Evolutionary conservation across 179 eudicot species (phyloP).

Genomic region (Actinidia polygama): DNA sequence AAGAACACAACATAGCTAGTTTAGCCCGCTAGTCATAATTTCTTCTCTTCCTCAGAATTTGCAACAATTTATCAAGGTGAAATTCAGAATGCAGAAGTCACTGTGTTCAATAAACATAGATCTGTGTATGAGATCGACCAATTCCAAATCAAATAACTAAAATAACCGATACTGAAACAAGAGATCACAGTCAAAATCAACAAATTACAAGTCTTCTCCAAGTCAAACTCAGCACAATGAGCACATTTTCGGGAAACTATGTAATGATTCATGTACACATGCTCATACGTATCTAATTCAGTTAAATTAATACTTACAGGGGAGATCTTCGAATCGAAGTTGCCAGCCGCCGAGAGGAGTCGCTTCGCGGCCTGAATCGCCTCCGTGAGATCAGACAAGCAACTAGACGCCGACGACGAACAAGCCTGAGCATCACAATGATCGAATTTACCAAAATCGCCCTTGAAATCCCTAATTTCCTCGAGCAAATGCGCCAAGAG

Average conservation of each 20-base stretch:
- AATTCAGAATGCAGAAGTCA: neutral
- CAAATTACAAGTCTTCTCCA: neutral
- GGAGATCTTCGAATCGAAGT: slow-evolving; percentile 36
- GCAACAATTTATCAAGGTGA: neutral
- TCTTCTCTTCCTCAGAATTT: neutral
- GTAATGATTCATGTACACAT: neutral
- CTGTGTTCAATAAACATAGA: neutral
- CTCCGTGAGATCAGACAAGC: slow-evolving; percentile 32
- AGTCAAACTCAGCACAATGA: neutral
- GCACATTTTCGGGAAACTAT: neutral
- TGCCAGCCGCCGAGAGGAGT: slow-evolving; percentile 33
- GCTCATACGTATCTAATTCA: neutral
- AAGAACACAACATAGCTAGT: too few species aligned
- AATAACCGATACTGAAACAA: too few species aligned
- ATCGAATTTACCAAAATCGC: neutral
- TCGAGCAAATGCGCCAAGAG: slow-evolving; percentile 46
- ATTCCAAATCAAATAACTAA: too few species aligned
- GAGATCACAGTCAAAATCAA: neutral
- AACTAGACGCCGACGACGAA: slow-evolving; percentile 18
- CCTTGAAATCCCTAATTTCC: slow-evolving; percentile 37
- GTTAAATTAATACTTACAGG: slow-evolving; percentile 29
- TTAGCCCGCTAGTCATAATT: too few species aligned
- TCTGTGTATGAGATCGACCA: too few species aligned
- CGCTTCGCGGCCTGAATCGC: slow-evolving; percentile 40
- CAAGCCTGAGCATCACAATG: slow-evolving; percentile 16